A percentile compares a stretch with the other conserved stretches of the same genome.
phyloP scores from a whole-genome alignment of 2,329 filamentous ascomycete species.

The Paecilomyces sp. region DNA sequence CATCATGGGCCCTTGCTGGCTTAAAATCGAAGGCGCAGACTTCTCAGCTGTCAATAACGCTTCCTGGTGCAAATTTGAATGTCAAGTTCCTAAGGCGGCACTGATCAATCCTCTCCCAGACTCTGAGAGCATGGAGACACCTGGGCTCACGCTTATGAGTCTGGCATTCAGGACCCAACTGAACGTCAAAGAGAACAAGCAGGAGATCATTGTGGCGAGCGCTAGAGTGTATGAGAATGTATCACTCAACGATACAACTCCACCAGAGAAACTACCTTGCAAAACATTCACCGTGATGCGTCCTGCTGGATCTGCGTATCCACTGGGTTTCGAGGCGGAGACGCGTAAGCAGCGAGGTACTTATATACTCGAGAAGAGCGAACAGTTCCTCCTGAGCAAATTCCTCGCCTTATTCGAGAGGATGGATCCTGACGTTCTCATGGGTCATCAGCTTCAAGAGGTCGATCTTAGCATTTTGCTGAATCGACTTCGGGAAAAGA shows the following conservation, averaged over 20 bases:
- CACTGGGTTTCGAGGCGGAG: slow-evolving; percentile 76
- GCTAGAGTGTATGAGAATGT: slow-evolving; percentile 90
- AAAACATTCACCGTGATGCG: slow-evolving; percentile 89
- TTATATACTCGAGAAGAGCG: slow-evolving; percentile 74
- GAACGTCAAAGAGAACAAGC: slow-evolving; percentile 89
- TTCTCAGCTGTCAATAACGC: slow-evolving; percentile 81
- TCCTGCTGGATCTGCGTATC: slow-evolving; percentile 68
- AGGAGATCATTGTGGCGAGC: slow-evolving; percentile 88
- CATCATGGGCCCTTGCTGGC: slow-evolving; percentile 97
- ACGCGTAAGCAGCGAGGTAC: slow-evolving; percentile 67
- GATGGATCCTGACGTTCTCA: slow-evolving; percentile 84
- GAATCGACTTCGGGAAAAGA: slow-evolving; percentile 79
- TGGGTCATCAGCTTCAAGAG: slow-evolving; percentile 94
- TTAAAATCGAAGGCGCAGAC: slow-evolving; percentile 80
- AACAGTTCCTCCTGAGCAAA: slow-evolving; percentile 76
- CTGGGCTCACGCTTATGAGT: slow-evolving; percentile 93
- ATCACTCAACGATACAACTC: slow-evolving; percentile 76
- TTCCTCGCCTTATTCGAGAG: slow-evolving; percentile 84
- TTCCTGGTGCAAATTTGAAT: slow-evolving; percentile 94
- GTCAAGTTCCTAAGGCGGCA: slow-evolving; percentile 71
- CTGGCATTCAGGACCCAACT: slow-evolving; percentile 79
- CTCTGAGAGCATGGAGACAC: slow-evolving; percentile 71
- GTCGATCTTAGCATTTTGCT: slow-evolving; percentile 91
- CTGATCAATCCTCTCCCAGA: slow-evolving; percentile 67
- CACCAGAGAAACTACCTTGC: slow-evolving; percentile 80